These are phyloP conservation scores for Neofusicoccum sp. DNA, from an alignment of 2,329 filamentous ascomycete species.

Conservation along the genomic window DNA sequence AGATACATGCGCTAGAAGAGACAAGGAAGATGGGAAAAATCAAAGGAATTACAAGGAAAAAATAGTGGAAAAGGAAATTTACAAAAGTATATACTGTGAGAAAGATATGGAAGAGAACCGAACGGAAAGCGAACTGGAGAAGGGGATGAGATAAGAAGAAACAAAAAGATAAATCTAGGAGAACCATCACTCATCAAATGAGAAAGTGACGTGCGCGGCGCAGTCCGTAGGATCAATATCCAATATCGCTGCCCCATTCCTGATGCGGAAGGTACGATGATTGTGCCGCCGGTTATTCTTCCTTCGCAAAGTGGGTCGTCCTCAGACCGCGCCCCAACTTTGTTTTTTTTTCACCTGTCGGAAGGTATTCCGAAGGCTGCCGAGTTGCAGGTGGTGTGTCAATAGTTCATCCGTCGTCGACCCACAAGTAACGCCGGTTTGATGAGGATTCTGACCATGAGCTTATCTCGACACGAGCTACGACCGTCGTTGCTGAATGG, in stretches of 20 bases:
- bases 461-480: slow-evolving; percentile 10
- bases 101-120: not conserved
- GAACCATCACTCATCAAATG: not conserved
- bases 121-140: not conserved
- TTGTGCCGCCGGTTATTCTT: not conserved
- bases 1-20: not conserved
- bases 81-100: not conserved
- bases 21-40: not conserved
- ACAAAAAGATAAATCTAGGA: not conserved
- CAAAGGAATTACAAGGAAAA: not conserved
- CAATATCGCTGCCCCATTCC: slow-evolving; percentile 10
- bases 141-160: no score
- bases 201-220: slow-evolving; percentile 1
- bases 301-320: not conserved
- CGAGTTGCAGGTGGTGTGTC: not conserved
- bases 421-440: slow-evolving; percentile 4
- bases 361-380: not conserved
- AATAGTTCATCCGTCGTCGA: not conserved
- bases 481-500: not conserved
- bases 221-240: slow-evolving; percentile 12
- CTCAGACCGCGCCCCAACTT: slow-evolving; percentile 4
- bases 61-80: not conserved
- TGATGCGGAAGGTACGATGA: slow-evolving; percentile 7
- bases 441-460: not conserved
- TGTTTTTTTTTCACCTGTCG: slow-evolving; percentile 1